Evolutionary conservation across 1,139 yeast genomes (phyloP).

Genomic region (Suhomyces kunorum): DNA sequence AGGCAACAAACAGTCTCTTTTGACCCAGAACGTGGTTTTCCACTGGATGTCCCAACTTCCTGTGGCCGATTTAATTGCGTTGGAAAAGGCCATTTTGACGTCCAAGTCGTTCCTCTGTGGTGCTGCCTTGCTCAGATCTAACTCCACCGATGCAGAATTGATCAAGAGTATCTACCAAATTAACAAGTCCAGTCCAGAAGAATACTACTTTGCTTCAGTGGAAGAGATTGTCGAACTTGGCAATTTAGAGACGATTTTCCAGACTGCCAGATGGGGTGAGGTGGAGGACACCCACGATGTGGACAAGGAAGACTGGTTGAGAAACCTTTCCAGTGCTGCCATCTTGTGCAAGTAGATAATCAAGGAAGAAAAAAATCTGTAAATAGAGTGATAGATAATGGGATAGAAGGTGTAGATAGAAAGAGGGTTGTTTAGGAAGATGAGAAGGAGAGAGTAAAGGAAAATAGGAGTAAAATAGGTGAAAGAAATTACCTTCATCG

Average conservation of each 20-base stretch:
- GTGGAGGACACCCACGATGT: conserved; percentile 99
- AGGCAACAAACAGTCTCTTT: conserved; percentile 70
- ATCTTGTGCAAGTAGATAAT: conserved; percentile 41
- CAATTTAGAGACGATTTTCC: conserved; percentile 78
- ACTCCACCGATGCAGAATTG: conserved; percentile 26
- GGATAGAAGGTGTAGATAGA: too few relatives aligned
- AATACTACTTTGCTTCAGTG: conserved; percentile 43
- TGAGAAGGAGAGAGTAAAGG: too few relatives aligned
- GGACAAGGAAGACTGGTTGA: conserved; percentile 81
- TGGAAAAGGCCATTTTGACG: conserved; percentile 83
- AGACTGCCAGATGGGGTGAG: conserved; percentile 94
- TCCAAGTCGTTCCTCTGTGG: conserved; percentile 88
- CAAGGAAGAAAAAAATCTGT: neutral
- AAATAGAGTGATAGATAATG: conserved; percentile 2
- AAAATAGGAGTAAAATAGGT: too few relatives aligned
- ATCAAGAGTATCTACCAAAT: conserved; percentile 35
- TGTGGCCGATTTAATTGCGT: conserved; percentile 77
- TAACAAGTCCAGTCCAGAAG: conserved; percentile 29
- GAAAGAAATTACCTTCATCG: too few relatives aligned
- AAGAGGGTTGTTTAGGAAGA: too few relatives aligned
- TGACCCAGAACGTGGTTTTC: conserved; percentile 61
- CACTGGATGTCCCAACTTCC: conserved; percentile 66
- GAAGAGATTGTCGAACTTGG: conserved; percentile 79
- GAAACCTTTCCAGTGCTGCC: conserved; percentile 83
- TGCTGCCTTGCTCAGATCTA: conserved; percentile 44